These are phyloP conservation scores for Entamoeba moshkovskii DNA, from an alignment of 208 protist genomes.

Conservation along the genomic window DNA sequence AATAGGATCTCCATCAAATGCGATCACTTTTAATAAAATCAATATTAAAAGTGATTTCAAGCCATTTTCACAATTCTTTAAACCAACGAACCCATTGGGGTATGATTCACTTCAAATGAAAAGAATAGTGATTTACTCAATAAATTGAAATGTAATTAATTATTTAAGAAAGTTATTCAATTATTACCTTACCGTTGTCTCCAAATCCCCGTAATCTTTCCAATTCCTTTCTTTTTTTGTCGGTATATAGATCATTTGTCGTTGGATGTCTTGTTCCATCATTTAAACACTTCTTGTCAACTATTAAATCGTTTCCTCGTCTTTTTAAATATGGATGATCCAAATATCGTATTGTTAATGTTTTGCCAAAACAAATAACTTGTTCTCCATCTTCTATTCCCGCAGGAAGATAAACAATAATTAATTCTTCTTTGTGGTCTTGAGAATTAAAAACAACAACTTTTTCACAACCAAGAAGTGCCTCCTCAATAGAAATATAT, in stretches of 20 bases:
- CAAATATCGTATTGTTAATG: neutral
- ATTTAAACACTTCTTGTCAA: neutral
- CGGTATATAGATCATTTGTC: neutral
- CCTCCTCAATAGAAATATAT: neutral
- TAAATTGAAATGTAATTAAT: too few species aligned
- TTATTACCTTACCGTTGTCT: neutral
- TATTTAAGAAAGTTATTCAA: too few species aligned
- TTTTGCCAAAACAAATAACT: neutral
- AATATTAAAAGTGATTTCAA: too few species aligned
- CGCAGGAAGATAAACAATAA: neutral
- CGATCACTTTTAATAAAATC: too few species aligned
- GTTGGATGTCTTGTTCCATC: neutral
- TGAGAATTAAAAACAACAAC: neutral
- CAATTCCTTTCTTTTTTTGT: neutral
- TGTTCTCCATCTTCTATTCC: neutral
- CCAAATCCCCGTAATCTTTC: neutral
- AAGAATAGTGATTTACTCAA: too few species aligned
- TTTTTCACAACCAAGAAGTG: neutral
- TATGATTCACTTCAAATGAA: too few species aligned
- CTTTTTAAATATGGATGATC: neutral
- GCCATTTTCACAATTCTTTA: too few species aligned
- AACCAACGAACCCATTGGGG: too few species aligned
- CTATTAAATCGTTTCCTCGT: neutral
- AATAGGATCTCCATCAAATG: too few species aligned
- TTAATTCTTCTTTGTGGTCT: neutral